phyloP scores from a whole-genome alignment of 2,329 filamentous ascomycete genomes.

The Colletotrichum paranaense region DNA sequence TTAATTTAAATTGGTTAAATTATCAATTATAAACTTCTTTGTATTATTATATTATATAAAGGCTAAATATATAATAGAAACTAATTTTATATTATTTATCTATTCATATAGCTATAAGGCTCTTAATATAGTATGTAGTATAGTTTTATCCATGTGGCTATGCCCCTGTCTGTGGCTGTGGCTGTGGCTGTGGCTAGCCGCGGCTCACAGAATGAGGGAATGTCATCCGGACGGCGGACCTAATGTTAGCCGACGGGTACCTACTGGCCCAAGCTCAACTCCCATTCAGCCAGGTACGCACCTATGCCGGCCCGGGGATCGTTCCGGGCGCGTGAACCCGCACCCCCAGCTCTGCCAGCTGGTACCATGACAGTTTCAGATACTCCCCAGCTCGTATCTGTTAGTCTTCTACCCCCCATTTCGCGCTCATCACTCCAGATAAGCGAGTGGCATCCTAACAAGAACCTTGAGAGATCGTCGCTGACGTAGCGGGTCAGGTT shows the following conservation, averaged over 20 bases:
- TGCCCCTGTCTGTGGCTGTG: not conserved
- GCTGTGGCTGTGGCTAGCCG: too few relatives aligned
- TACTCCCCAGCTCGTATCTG: not conserved
- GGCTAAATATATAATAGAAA: too few relatives aligned
- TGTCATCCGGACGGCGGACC: not conserved
- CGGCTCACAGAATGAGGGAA: not conserved
- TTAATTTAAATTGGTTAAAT: too few relatives aligned
- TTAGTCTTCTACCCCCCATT: not conserved
- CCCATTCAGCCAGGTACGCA: too few relatives aligned
- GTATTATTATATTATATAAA: too few relatives aligned
- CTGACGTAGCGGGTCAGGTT: constrained; percentile 30
- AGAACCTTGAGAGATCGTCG: constrained; percentile 23
- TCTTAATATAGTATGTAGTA: too few relatives aligned
- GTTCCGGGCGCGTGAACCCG: constrained; percentile 19
- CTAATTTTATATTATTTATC: too few relatives aligned
- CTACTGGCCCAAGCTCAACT: constrained; percentile 9
- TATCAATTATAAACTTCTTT: too few relatives aligned
- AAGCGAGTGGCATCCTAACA: not conserved
- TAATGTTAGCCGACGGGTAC: constrained; percentile 11
- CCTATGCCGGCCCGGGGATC: constrained; percentile 27
- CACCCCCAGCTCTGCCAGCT: not conserved
- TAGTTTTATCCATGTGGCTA: too few relatives aligned
- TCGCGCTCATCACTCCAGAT: fast-evolving
- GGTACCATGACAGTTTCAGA: constrained; percentile 18
- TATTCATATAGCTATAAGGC: too few relatives aligned